Base-by-base conservation (phyloP, 2,329 filamentous ascomycete species). In the Dothiorella sarmentorum region DNA sequence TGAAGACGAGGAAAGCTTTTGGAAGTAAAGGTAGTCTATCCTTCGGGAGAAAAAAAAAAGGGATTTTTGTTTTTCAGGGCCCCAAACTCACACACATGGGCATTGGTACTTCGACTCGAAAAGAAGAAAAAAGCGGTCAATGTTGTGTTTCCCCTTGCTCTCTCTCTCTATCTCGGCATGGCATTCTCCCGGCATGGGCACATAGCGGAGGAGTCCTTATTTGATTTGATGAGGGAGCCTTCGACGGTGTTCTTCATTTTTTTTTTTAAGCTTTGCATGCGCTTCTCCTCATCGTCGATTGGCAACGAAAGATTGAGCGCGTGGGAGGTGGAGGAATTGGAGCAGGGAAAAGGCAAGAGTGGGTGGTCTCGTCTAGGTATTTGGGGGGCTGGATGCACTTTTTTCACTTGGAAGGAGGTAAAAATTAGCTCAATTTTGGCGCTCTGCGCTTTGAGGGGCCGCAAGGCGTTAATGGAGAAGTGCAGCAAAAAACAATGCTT, bases 151-250 rank as follows among this genome's bases (percentile, higher is more conserved):
- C 11, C n/a, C 26, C 17, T 37, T 51, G 29, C n/a, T 51, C 35
- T 15, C 5, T 9, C n/a, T 33, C 9, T 51, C 18, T 24, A 26
- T 18, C 22, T 22, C 55, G 44, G 43, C 55, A 35, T 40, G 55
- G 55, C 43, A 43, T 58, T 58, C n/a, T n/a, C 27, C 24, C 17
- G 55, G 55, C 22, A 20, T 33, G 43, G 52, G 55, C 35, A 45
- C 55, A 58, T 49, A 58, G 43, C 55, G 55, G 55, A 20, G 55
- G 43, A 47, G 55, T 58, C 44, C 13, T 53, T 53, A 24, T 35
- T 37, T 13, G 37, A 10, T 13, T 52, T 38, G 24, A 31, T 7
- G 49, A 40, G 24, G 22, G 5, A 26, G 24, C 13, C 11, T 18
- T n/a, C n/a, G n/a, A n/a, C n/a, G n/a, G n/a, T n/a, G n/a, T n/a